These are phyloP conservation scores for Melastoma candidum DNA, from an alignment of 441 rosid species.

Conservation along the genomic window DNA sequence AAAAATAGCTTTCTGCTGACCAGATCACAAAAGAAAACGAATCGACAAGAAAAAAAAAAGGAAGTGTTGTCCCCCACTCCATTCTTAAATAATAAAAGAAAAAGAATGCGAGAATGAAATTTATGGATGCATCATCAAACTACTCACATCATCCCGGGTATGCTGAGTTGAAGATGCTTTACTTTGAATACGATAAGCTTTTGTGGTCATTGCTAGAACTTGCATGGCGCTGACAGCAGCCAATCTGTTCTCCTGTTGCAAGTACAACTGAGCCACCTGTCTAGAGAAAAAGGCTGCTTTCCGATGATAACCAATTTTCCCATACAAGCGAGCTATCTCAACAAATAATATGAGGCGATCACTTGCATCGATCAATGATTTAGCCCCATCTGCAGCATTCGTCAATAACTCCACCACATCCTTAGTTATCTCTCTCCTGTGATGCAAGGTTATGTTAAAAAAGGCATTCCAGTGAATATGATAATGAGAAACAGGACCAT, in stretches of 20 bases:
- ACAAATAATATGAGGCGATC: slow-evolving; percentile 81
- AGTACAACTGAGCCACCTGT: slow-evolving; percentile 91
- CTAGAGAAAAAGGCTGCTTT: slow-evolving; percentile 98
- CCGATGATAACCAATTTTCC: slow-evolving; percentile 80
- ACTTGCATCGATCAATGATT: slow-evolving; percentile 84
- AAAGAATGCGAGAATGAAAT: neutral
- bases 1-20: neutral
- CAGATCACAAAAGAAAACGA: neutral
- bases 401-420: slow-evolving; percentile 88
- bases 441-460: slow-evolving; percentile 6
- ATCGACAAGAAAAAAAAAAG: neutral
- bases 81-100: neutral
- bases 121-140: no score
- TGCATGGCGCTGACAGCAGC: slow-evolving; percentile 98
- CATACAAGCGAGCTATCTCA: slow-evolving; percentile 91
- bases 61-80: neutral
- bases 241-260: slow-evolving; percentile 84
- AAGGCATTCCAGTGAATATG: no score
- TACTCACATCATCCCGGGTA: slow-evolving; percentile 42
- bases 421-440: slow-evolving; percentile 75
- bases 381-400: slow-evolving; percentile 93
- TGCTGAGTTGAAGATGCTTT: slow-evolving; percentile 55
- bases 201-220: slow-evolving; percentile 87
- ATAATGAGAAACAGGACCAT: neutral
- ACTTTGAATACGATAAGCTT: slow-evolving; percentile 87